Base-by-base conservation (phyloP, 176 grass and related monocot species). In the Chloris gayana region DNA sequence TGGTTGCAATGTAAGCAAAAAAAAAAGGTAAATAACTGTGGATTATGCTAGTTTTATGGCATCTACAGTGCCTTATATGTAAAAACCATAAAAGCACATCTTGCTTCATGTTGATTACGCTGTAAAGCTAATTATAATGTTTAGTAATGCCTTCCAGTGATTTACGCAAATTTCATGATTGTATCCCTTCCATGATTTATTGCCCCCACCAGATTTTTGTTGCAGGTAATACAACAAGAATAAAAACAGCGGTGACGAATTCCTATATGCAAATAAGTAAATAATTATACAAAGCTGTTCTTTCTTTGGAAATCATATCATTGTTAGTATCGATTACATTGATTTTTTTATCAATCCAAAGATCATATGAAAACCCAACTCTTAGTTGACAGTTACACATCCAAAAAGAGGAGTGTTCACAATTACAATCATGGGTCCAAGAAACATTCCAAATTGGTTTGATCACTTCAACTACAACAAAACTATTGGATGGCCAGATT, bases 361-460 rank as follows among this genome's bases (percentile, higher is more conserved):
- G 22, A 13, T 2, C 14, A 47, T 35, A 46, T 17, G 29, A 31
- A 33, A 44, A 37, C 26, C 19, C 53, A 71, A 59, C 27, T 59
- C 50, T 80, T 9, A 71, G 14, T 72, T 75, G 68, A 58, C 1
- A 76, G n/a, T 57, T 11, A 59, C n/a, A 59, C 9, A 42, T 76
- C 17, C 0, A 4, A 22, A 83, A 24, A 76, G 11, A 44, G 21
- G 51, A 73, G 34, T 4, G 25, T 24, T 25, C 9, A 34, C 13
- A 15, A 4, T 24, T 35, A 39, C 50, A 49, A 29, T 34, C 21
- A 18, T 5, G 35, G 18, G 8, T 39, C 37, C n/a, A n/a, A n/a
- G n/a, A n/a, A n/a, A n/a, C n/a, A n/a, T n/a, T n/a, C n/a, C n/a
- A n/a, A n/a, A n/a, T n/a, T n/a, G n/a, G 7, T 4, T 37, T 44